A percentile compares a stretch with the other conserved stretches of the same genome.
Conservation (phyloP, 768 basidiomycete genomes). For the Leccinum olivaceopallidum region DNA sequence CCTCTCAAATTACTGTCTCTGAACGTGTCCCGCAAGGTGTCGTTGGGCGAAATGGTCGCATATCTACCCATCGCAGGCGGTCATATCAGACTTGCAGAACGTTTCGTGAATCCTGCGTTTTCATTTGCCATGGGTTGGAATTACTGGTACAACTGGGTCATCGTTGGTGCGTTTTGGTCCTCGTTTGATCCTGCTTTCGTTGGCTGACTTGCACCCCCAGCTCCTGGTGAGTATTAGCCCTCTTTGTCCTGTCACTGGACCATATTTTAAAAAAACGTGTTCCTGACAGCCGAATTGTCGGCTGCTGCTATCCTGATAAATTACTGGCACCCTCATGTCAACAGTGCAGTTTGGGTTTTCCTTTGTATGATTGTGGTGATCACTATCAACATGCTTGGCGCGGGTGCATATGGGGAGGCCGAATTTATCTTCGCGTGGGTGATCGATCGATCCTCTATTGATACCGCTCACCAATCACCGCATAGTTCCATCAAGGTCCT, state of each 20-base stretch:
- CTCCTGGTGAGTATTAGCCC: slow-evolving; percentile 24
- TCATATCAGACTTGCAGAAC: slow-evolving; percentile 78
- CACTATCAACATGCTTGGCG: slow-evolving; percentile 73
- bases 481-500: slow-evolving; percentile 80
- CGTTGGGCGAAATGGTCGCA: slow-evolving; percentile 61
- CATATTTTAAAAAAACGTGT: slow-evolving; percentile 5
- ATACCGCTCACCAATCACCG: background rate
- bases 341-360: slow-evolving; percentile 77
- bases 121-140: slow-evolving; percentile 59
- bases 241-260: background rate
- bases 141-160: slow-evolving; percentile 45
- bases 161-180: slow-evolving; percentile 16
- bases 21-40: slow-evolving; percentile 42
- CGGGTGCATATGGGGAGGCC: slow-evolving; percentile 79
- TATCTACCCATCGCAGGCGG: slow-evolving; percentile 79
- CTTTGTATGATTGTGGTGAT: slow-evolving; percentile 77
- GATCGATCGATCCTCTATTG: background rate
- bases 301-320: slow-evolving; percentile 73
- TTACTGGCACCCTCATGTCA: slow-evolving; percentile 62
- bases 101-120: slow-evolving; percentile 77
- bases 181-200: background rate
- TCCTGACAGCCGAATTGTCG: slow-evolving; percentile 31
- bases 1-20: background rate
- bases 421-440: slow-evolving; percentile 82
- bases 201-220: slow-evolving; percentile 11